Evolutionary conservation across 225 moss, liverwort and hornwort genomes (phyloP).

Genomic region (Bryum argenteum): DNA sequence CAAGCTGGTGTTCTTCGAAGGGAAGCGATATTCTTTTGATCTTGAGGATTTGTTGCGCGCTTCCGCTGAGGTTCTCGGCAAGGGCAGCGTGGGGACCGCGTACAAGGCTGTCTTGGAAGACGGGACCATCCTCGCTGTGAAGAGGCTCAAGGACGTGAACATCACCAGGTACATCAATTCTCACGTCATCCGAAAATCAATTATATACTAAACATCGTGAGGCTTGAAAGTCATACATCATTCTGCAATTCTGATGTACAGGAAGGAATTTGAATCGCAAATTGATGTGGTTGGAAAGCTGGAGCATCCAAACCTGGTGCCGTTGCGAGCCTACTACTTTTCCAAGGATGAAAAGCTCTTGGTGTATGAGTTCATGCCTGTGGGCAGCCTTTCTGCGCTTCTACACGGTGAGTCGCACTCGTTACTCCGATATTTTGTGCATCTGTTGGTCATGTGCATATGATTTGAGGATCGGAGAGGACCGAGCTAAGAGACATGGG

Average conservation of each 20-base stretch:
- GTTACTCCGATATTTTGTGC: neutral
- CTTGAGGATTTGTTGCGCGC: constrained; percentile 80
- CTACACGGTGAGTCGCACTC: constrained; percentile 63
- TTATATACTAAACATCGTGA: too few species aligned
- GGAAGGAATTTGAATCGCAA: constrained; percentile 77
- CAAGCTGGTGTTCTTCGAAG: constrained; percentile 76
- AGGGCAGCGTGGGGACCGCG: constrained; percentile 85
- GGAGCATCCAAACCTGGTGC: constrained; percentile 75
- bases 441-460: constrained; percentile 19
- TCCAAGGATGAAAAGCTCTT: constrained; percentile 90
- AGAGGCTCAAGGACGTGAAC: constrained; percentile 79
- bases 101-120: constrained; percentile 89
- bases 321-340: constrained; percentile 80
- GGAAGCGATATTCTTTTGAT: constrained; percentile 67
- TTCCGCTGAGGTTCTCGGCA: constrained; percentile 84
- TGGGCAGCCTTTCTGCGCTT: constrained; percentile 81
- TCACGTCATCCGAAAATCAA: too few species aligned
- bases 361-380: constrained; percentile 83
- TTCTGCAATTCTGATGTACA: neutral
- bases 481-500: too few species aligned
- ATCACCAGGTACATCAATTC: constrained; percentile 28
- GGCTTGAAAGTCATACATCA: neutral
- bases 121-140: constrained; percentile 73
- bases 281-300: constrained; percentile 64
- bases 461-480: too few species aligned